Conservation (phyloP, 1,139 yeast species). For the Yamadazyma buinensis region DNA sequence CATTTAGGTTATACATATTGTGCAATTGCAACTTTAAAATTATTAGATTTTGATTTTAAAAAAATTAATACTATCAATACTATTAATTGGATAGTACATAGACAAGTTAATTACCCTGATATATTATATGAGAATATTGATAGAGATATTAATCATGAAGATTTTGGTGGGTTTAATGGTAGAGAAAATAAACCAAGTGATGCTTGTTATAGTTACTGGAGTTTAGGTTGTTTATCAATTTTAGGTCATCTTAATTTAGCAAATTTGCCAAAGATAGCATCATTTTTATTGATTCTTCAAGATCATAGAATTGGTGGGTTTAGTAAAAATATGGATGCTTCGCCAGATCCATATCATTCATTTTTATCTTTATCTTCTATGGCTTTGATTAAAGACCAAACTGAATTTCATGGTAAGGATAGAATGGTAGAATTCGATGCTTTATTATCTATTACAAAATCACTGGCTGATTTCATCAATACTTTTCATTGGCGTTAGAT, state of each 20-base stretch:
- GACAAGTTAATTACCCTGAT: conserved; percentile 51
- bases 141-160: conserved; percentile 33
- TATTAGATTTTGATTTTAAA: conserved; percentile 26
- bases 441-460: conserved; percentile 22
- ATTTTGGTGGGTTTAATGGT: conserved; percentile 83
- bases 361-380: conserved; percentile 59
- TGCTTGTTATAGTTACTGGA: conserved; percentile 94
- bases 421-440: conserved; percentile 22
- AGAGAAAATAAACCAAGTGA: conserved; percentile 81
- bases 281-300: conserved; percentile 63
- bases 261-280: conserved; percentile 31
- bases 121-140: conserved; percentile 18
- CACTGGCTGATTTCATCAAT: conserved; percentile 17
- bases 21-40: conserved; percentile 61
- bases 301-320: conserved; percentile 75
- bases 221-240: conserved; percentile 54
- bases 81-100: conserved; percentile 54
- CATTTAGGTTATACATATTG: conserved; percentile 91
- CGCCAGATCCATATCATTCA: conserved; percentile 71
- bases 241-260: conserved; percentile 31
- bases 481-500: conserved; percentile 8
- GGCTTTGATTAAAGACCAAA: conserved; percentile 32
- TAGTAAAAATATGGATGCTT: conserved; percentile 56
- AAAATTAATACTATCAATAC: conserved; percentile 26
- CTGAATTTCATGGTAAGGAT: conserved; percentile 13